Percentiles rank a stretch among this genome's conserved stretches.
These are phyloP conservation scores for Taphrina communis DNA, from an alignment of 1,139 yeast species.

Conservation along the genomic window DNA sequence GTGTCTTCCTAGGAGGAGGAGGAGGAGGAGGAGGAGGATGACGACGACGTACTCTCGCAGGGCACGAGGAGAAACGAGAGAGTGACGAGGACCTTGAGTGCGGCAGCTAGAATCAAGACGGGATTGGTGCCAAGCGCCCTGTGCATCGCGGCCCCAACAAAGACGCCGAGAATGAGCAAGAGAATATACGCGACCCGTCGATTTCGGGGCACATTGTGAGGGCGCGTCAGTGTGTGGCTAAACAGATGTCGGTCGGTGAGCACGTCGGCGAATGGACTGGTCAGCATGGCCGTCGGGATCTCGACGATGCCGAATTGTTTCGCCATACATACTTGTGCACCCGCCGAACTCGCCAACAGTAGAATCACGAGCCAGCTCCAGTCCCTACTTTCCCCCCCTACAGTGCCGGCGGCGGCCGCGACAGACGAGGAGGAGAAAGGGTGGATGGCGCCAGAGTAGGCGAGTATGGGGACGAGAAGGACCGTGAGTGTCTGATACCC, in stretches of 20 bases:
- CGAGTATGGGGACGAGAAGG: constrained; percentile 22
- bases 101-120: constrained; percentile 30
- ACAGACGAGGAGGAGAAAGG: no score
- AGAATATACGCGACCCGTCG: constrained; percentile 25
- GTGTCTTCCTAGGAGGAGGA: no score
- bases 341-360: constrained; percentile 30
- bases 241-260: constrained; percentile 34
- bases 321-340: constrained; percentile 35
- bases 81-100: constrained; percentile 19
- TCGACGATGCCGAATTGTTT: constrained; percentile 30
- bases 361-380: constrained; percentile 28
- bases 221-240: constrained; percentile 1
- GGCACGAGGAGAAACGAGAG: constrained; percentile 26
- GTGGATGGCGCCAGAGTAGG: constrained; percentile 7
- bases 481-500: constrained; percentile 20
- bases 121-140: not conserved
- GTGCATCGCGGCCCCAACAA: constrained; percentile 29
- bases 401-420: no score
- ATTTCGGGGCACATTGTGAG: constrained; percentile 15
- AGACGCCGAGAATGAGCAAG: constrained; percentile 28
- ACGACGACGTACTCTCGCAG: not conserved
- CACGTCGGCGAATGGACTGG: constrained; percentile 29
- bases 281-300: constrained; percentile 9
- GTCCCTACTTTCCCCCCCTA: not conserved
- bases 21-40: no score